Base-by-base conservation (phyloP, 176 grass and related monocot species). In the Panicum miliaceum region DNA sequence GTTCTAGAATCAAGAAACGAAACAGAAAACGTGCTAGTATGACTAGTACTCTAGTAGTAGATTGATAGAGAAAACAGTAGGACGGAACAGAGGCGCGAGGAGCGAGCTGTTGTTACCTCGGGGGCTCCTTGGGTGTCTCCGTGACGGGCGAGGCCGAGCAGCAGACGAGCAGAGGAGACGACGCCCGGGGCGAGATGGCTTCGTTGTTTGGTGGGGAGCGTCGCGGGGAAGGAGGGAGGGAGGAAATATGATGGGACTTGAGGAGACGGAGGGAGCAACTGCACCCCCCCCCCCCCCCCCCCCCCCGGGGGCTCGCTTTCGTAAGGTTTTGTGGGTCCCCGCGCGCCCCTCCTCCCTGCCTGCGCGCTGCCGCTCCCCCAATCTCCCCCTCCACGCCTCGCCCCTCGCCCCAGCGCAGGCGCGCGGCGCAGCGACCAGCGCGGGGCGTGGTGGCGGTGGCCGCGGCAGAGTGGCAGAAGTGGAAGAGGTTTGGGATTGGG, bases 241-340 rank as follows among this genome's bases (percentile, higher is more conserved):
- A 12, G 47, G 48, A 26, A 51, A 70, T 26, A 35, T 12, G 70
- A 82, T 3, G 71, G 60, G 48, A 81, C 70, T 35, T 0, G 68
- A 27, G 64, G 51, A 41, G 48, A 70, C 20, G 53, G 50, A 15
- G 48, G 60, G 74, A 67, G 78, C 71, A 81, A 75, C 78, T 76
- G 76, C 84, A 57, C 26, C 69, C 12, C 37, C 38, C 8, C n/a
- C n/a, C n/a, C n/a, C n/a, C n/a, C n/a, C n/a, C n/a, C n/a, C n/a
- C n/a, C n/a, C n/a, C n/a, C n/a, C n/a, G n/a, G 18, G 5, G 7
- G 3, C 37, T 53, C 10, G 71, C 75, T 86, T 51, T 38, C 22
- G 75, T 50, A 80, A 76, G 23, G 22, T 59, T 73, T 73, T 63
- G 38, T 26, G 38, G 66, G 54, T 29, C 34, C 41, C 47, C 56